Base-by-base conservation (phyloP, 495 filamentous ascomycete genomes). In the Penicillium roqueforti region DNA sequence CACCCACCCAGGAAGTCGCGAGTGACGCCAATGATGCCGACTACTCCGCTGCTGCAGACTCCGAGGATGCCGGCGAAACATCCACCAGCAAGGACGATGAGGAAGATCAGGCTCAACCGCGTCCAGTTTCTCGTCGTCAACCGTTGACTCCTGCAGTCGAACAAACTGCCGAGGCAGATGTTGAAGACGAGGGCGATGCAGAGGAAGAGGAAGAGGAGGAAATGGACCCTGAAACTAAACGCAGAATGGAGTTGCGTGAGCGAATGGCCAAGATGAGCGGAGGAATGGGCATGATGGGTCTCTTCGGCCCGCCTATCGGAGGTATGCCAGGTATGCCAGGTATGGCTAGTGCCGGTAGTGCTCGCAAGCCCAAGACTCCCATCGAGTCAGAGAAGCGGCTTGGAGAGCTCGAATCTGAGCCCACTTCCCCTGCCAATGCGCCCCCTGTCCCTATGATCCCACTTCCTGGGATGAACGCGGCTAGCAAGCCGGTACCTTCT, bases 181-280 rank as follows among this genome's bases (percentile, higher is more conserved):
- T 81, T 31, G 81, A 79, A 31, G 80, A 78, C 20, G 79, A 80
- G 25, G 83, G 82, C 11, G 86, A 86, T 18, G 86, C 86, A n/a
- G 88, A 87, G 26, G 86, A 90, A 38, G 89, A 93, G 46, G 89
- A 93, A 39, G 89, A 93, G 47, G 89, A 93, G 39, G 92, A 96
- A n/a, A 73, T 95, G 42, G 93, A 98, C 55, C 91, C 91, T 0
- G 93, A 98, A 67, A 76, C 90, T 32, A 86, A 82, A 54, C 87
- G 92, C 54, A 86, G 86, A 68, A 84, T 95, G 73, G 93, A 95
- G 61, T 75, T 98, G 48, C 84, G 95, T 38, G 91, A 91, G 47
- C 83, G 93, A 56, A 97, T 98, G 89, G 92, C 92, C 22, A 96
- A 95, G 71, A 95, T 98, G 88, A 93, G 91, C 57, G 93, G 95